These are phyloP conservation scores for Adansonia grandidieri DNA, from an alignment of 441 rosid genomes.

Conservation along the genomic window DNA sequence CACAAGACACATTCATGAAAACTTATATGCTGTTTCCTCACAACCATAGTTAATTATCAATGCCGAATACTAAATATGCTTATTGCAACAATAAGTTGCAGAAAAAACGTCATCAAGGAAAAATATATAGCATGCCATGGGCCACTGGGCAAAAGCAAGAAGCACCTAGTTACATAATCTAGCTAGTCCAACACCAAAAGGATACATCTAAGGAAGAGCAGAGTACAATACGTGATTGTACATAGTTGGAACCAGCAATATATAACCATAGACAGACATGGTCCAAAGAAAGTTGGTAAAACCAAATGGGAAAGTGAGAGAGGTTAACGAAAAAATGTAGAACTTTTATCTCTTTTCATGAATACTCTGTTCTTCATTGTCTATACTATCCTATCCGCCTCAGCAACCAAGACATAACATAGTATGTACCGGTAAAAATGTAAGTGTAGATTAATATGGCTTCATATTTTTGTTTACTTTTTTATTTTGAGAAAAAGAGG, in stretches of 20 bases:
- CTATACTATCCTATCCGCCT: not conserved
- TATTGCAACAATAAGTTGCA: conserved; percentile 1
- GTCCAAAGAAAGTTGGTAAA: not conserved
- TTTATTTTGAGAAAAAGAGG: not conserved
- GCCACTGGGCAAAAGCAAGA: not conserved
- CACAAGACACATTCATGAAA: not conserved
- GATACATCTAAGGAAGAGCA: not conserved
- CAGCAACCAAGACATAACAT: not conserved
- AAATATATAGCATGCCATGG: not conserved
- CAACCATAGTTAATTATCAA: not conserved
- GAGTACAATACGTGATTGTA: not conserved
- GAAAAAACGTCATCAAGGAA: not conserved
- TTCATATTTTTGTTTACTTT: not conserved
- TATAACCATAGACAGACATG: not conserved
- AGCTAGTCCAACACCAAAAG: not conserved
- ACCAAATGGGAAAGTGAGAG: not conserved
- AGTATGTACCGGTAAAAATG: not conserved
- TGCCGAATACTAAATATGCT: not conserved
- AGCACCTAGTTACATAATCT: not conserved
- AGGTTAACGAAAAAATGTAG: not conserved
- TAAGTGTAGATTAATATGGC: not conserved
- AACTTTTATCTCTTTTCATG: not conserved
- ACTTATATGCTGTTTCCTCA: not conserved
- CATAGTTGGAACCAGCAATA: not conserved
- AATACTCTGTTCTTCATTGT: not conserved